Base-by-base conservation (phyloP, 768 basidiomycete genomes). In the Favolaschia claudopus region DNA sequence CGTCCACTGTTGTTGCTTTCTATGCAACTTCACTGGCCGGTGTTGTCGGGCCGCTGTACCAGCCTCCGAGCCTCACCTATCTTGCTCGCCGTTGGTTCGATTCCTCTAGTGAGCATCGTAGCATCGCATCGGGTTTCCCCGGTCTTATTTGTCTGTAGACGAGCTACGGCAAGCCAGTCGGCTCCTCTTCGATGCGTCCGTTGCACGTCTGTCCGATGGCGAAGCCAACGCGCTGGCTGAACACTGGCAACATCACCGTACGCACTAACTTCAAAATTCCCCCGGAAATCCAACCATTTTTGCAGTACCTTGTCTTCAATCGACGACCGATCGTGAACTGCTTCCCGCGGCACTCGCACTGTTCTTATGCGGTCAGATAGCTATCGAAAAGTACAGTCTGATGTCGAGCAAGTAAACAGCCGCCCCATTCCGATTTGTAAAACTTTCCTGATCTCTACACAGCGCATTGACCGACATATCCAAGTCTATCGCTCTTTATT, bases 391-490 rank as follows among this genome's bases (percentile, higher is more conserved):
- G 66, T 92, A 91, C 67, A 87, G 82, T 56, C 73, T 94, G 2
- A 78, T 98, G 25, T 86, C 90, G 8, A 81, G 88, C 1, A 85
- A 79, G 96, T 95, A 68, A 46, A 78, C 62, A 31, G 47, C n/a
- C n/a, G n/a, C 13, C 31, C 0, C 1, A 1, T 47, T 17, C 31
- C 32, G 19, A 32, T 22, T 20, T 32, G 20, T 47, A 43, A 24
- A 28, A 38, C 15, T 28, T 28, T 27, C 14, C 55, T 58, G 45
- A 48, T 56, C 55, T 45, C 12, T 27, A 38, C 38, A 7, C 63
- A 96, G 95, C 54, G 81, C 88, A 1, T 81, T 99, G 19, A 89
- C 86, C 22, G 91, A 96, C 62, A 87, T 95, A 48, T 88, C 96
- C 1, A 89, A 89, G 67, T 96, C 95, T 0, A 85, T 98, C 52